Conservation (phyloP, 352 stramenopile genomes). For the Globisporangium spiculum region DNA sequence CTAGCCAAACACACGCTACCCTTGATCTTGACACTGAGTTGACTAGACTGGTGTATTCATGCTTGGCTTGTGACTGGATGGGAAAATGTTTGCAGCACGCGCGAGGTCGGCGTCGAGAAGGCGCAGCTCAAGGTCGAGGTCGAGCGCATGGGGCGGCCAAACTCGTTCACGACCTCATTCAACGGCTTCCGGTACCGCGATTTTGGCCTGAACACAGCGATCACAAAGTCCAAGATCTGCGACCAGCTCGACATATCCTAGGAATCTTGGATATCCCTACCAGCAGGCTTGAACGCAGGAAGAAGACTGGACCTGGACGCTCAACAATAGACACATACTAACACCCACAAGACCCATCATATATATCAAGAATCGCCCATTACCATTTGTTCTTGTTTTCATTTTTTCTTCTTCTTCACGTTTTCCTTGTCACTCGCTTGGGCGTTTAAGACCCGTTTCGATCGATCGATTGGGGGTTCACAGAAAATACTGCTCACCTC, state of each 20-base stretch:
- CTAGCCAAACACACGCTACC: background rate
- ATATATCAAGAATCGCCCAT: background rate
- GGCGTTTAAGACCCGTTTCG: background rate
- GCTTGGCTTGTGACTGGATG: background rate
- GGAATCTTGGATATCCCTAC: background rate
- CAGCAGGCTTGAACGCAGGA: background rate
- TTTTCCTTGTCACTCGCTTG: constrained; percentile 7
- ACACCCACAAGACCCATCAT: background rate
- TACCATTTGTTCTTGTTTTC: constrained; percentile 12
- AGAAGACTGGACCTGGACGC: background rate
- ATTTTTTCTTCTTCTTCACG: constrained; percentile 11
- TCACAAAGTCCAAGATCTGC: constrained; percentile 80
- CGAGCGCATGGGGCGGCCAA: constrained; percentile 58
- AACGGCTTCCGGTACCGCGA: constrained; percentile 84
- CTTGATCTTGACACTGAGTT: background rate
- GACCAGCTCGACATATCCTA: constrained; percentile 55
- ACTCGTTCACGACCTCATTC: constrained; percentile 82
- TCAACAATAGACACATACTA: background rate
- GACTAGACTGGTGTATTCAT: background rate
- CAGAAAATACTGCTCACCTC: background rate
- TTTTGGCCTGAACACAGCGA: constrained; percentile 75
- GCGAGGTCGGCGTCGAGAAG: constrained; percentile 75
- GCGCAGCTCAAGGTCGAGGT: constrained; percentile 67
- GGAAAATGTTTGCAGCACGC: constrained; percentile 25
- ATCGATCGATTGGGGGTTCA: background rate